Conservation (phyloP, 768 basidiomycete genomes). For the Naganishia onofrii region DNA sequence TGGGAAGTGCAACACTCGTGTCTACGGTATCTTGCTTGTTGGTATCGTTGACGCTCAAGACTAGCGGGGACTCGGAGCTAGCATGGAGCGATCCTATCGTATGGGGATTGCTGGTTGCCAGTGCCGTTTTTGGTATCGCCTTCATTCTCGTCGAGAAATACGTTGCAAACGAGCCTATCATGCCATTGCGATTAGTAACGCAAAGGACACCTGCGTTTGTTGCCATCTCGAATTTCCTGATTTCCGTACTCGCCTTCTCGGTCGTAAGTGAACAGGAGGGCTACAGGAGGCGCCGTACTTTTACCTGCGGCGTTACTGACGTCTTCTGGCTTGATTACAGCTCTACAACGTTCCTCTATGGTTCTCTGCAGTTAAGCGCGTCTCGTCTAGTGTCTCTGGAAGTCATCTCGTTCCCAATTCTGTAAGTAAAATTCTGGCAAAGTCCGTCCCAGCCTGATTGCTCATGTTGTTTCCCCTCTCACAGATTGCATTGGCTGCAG, state of each 20-base stretch:
- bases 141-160: conserved; percentile 74
- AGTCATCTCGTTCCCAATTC: conserved; percentile 83
- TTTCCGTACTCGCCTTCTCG: conserved; percentile 44
- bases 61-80: conserved; percentile 55
- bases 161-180: conserved; percentile 69
- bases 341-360: conserved; percentile 87
- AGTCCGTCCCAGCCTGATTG: neutral
- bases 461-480: neutral
- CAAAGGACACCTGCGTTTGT: conserved; percentile 78
- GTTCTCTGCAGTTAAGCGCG: conserved; percentile 74
- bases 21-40: conserved; percentile 25
- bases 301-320: too few species aligned
- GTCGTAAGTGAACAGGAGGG: conserved; percentile 37
- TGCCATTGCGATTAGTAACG: conserved; percentile 77
- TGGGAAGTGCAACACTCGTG: conserved; percentile 44
- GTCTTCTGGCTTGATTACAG: conserved; percentile 47
- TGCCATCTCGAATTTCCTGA: conserved; percentile 70
- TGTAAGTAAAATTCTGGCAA: conserved; percentile 55
- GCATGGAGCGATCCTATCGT: conserved; percentile 69
- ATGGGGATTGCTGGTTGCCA: conserved; percentile 35
- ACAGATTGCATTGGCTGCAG: conserved; percentile 73
- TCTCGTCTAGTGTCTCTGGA: conserved; percentile 71
- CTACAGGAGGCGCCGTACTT: too few species aligned
- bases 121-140: conserved; percentile 14
- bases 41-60: conserved; percentile 31